Conservation (phyloP, 1,284 basidiomycete genomes). For the Dichomitus squalens region DNA sequence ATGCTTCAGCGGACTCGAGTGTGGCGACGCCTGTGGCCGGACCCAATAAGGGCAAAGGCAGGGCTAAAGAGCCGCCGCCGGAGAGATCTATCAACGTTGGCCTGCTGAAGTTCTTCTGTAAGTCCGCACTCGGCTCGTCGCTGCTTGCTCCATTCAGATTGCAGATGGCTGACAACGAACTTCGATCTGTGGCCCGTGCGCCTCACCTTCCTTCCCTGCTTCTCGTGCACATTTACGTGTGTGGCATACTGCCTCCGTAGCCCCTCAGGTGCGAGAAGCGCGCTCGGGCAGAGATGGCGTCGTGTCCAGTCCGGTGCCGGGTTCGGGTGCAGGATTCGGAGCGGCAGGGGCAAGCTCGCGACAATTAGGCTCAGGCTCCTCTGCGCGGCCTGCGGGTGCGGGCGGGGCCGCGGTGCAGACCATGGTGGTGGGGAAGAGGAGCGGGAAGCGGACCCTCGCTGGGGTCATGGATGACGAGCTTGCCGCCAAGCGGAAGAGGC, state of each 20-base stretch:
- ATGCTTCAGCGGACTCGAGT: conserved; percentile 16
- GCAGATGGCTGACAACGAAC: not conserved
- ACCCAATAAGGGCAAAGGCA: conserved; percentile 37
- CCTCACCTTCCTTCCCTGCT: not conserved
- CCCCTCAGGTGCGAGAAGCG: conserved; percentile 44
- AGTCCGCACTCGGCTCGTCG: conserved; percentile 29
- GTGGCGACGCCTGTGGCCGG: conserved; percentile 30
- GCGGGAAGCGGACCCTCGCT: conserved; percentile 72
- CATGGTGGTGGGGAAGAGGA: conserved; percentile 54
- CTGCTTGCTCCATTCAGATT: not conserved
- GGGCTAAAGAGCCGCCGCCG: conserved; percentile 37
- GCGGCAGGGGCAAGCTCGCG: not conserved
- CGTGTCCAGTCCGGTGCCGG: too few species aligned
- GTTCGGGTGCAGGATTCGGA: not conserved
- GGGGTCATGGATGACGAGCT: conserved; percentile 70
- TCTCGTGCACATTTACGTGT: conserved; percentile 28
- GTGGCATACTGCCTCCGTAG: conserved; percentile 37
- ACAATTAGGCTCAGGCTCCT: not conserved
- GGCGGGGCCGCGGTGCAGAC: not conserved
- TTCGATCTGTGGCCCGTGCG: not conserved
- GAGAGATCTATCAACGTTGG: conserved; percentile 40
- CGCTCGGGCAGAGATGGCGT: conserved; percentile 36
- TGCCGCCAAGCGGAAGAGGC: conserved; percentile 51
- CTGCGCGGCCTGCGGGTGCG: not conserved
- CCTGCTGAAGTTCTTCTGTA: conserved; percentile 68